phyloP scores from a whole-genome alignment of 371 early-diverging fungal species.

The Smittium culicis region DNA sequence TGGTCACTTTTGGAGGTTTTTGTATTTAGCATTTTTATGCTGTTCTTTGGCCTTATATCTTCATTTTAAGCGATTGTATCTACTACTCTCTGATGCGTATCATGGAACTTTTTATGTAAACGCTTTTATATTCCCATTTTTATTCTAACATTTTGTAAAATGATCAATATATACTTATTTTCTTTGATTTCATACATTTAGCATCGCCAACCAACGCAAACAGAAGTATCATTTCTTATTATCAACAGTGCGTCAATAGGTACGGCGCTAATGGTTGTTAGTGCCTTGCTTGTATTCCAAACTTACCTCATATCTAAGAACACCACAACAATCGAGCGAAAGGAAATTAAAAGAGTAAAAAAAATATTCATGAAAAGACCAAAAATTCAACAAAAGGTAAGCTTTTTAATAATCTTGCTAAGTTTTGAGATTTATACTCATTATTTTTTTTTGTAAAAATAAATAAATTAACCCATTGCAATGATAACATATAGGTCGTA shows the following conservation, averaged over 20 bases:
- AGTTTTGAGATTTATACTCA: too few relatives aligned
- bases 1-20: conserved; percentile 76
- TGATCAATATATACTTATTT: background rate
- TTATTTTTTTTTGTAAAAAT: conserved; percentile 7
- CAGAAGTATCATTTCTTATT: conserved; percentile 51
- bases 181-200: conserved; percentile 12
- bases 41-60: conserved; percentile 35
- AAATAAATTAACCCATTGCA: too few relatives aligned
- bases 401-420: too few relatives aligned
- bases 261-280: conserved; percentile 59
- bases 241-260: conserved; percentile 52
- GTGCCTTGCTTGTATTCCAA: conserved; percentile 68
- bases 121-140: conserved; percentile 5
- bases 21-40: conserved; percentile 51
- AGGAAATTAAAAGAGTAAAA: conserved; percentile 66
- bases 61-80: conserved; percentile 31
- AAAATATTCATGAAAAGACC: conserved; percentile 32
- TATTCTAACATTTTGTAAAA: background rate
- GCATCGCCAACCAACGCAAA: conserved; percentile 41
- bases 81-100: conserved; percentile 35
- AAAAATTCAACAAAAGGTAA: background rate
- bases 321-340: conserved; percentile 87
- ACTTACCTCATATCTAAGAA: conserved; percentile 64
- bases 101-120: conserved; percentile 30
- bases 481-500: conserved; percentile 36